phyloP scores from a whole-genome alignment of 2,329 filamentous ascomycete species.

The Colletotrichum sp. region DNA sequence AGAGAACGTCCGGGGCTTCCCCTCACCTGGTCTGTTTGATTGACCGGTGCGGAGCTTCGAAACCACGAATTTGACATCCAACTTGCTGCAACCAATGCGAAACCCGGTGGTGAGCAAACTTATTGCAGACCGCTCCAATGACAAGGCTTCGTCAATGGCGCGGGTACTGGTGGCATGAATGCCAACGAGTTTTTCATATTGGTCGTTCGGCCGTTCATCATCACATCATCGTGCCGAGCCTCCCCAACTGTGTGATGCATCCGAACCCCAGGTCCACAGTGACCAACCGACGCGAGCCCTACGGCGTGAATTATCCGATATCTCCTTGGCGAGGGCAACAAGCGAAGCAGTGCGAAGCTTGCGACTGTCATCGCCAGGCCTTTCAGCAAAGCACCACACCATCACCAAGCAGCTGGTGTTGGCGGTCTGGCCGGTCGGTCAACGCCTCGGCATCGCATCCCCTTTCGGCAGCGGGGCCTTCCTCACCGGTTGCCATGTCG shows the following conservation, averaged over 20 bases:
- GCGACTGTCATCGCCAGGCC: background rate
- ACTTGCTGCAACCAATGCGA: background rate
- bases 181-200: background rate
- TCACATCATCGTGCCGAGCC: slow-evolving; percentile 6
- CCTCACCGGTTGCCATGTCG: background rate
- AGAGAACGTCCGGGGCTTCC: background rate
- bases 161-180: background rate
- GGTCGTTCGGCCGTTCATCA: background rate
- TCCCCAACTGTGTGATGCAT: background rate
- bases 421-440: background rate
- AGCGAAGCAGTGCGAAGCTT: background rate
- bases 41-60: slow-evolving; percentile 13
- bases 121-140: background rate
- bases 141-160: background rate
- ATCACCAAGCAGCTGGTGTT: background rate
- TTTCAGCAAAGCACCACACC: background rate
- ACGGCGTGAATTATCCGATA: background rate
- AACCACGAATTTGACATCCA: background rate
- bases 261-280: background rate
- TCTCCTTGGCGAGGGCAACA: background rate
- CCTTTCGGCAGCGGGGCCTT: background rate
- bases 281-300: background rate
- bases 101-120: background rate
- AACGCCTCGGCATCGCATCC: background rate
- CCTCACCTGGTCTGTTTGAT: background rate